Conservation (phyloP, 495 filamentous ascomycete species). For the Podospora pseudopauciseta region DNA sequence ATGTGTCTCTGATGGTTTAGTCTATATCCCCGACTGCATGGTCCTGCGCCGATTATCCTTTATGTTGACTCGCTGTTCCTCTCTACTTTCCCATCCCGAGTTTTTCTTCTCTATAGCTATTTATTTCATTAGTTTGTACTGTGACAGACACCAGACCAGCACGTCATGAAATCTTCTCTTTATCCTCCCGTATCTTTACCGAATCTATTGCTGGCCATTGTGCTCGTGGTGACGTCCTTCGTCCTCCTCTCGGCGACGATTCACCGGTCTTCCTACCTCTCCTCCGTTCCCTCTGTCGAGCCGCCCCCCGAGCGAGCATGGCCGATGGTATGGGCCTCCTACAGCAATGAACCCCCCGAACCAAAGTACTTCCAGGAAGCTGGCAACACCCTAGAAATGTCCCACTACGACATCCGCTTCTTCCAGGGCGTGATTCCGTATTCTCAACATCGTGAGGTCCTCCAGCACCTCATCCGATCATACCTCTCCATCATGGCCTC, state of each 20-base stretch:
- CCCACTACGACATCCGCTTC: constrained; percentile 72
- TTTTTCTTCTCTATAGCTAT: neutral
- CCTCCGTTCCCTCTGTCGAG: neutral
- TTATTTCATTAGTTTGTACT: neutral
- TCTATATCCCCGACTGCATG: neutral
- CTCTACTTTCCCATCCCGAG: neutral
- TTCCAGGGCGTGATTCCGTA: constrained; percentile 60
- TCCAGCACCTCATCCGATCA: constrained; percentile 66
- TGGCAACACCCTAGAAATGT: constrained; percentile 52
- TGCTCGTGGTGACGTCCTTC: neutral
- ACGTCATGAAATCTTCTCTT: neutral
- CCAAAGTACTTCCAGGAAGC: constrained; percentile 55
- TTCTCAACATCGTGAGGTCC: constrained; percentile 57
- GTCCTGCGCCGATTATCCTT: neutral
- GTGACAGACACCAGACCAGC: neutral
- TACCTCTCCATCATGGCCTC: constrained; percentile 65
- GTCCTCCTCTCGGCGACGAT: neutral
- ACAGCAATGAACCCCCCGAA: constrained; percentile 15
- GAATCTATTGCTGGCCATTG: neutral
- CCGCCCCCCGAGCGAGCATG: neutral
- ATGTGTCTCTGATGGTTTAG: neutral
- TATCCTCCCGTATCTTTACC: neutral
- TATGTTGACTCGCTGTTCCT: neutral
- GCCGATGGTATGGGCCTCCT: constrained; percentile 2
- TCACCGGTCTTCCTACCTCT: neutral